Conservation (phyloP, 2,329 filamentous ascomycete genomes). For the Tolypocladium amazonense region DNA sequence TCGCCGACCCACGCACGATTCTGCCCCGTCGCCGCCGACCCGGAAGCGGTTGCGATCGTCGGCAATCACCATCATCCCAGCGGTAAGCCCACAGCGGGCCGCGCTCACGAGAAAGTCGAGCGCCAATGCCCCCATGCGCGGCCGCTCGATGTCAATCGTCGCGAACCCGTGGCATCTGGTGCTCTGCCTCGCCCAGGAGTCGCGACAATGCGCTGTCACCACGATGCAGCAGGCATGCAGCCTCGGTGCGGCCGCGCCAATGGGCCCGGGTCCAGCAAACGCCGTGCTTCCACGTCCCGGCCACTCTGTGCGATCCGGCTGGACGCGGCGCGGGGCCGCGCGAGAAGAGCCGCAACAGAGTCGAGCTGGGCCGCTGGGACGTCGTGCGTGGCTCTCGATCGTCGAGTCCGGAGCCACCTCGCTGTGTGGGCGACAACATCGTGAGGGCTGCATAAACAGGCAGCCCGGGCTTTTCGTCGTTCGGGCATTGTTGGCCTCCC, state of each 20-base stretch:
- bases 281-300: neutral
- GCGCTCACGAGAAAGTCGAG: neutral
- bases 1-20: neutral
- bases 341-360: neutral
- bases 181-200: neutral
- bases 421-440: neutral
- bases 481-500: neutral
- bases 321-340: neutral
- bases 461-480: neutral
- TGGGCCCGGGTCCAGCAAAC: neutral
- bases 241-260: neutral
- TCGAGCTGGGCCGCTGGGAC: neutral
- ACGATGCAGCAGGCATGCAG: neutral
- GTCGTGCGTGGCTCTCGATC: neutral
- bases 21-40: neutral
- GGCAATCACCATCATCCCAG: neutral
- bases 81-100: neutral
- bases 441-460: neutral
- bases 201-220: neutral
- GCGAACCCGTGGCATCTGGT: neutral
- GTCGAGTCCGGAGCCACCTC: neutral
- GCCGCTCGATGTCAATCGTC: neutral
- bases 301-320: neutral
- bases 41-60: neutral
- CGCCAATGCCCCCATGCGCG: neutral